Percentiles rank a stretch among this genome's conserved stretches.
Evolutionary conservation across 2,329 filamentous ascomycete genomes (phyloP).

Genomic region (Pseudogymnoascus sp.): DNA sequence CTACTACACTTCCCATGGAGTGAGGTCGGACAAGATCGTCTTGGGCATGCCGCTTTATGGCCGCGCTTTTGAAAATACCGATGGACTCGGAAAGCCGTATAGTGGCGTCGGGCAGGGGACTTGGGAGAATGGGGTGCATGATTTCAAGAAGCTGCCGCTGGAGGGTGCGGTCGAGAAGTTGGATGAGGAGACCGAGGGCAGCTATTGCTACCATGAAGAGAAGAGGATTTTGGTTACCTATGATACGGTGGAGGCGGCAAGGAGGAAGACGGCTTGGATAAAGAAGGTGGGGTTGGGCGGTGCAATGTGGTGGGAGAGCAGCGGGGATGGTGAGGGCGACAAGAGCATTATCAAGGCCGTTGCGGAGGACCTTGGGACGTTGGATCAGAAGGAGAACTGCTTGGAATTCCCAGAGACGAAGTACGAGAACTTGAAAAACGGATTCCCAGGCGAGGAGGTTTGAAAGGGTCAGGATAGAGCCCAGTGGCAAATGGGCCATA

Average conservation of each 20-base stretch:
- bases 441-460: constrained; percentile 42
- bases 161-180: constrained; percentile 56
- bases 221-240: constrained; percentile 70
- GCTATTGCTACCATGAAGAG: constrained; percentile 66
- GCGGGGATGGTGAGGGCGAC: constrained; percentile 61
- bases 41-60: constrained; percentile 92
- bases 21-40: constrained; percentile 68
- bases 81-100: constrained; percentile 65
- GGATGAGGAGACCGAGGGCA: constrained; percentile 61
- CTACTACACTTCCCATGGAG: constrained; percentile 60
- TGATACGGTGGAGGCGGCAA: constrained; percentile 63
- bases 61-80: constrained; percentile 72
- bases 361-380: constrained; percentile 46
- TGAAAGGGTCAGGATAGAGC: constrained; percentile 26
- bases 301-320: constrained; percentile 98
- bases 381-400: constrained; percentile 53
- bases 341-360: constrained; percentile 64
- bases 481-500: neutral
- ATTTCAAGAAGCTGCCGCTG: constrained; percentile 79
- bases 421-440: constrained; percentile 62
- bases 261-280: constrained; percentile 67
- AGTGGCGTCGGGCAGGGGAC: constrained; percentile 69
- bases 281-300: constrained; percentile 64
- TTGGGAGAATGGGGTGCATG: constrained; percentile 81
- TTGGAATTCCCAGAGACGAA: constrained; percentile 58